Evolutionary conservation across 352 stramenopile species (phyloP).

Genomic region (Pythium folliculosum): DNA sequence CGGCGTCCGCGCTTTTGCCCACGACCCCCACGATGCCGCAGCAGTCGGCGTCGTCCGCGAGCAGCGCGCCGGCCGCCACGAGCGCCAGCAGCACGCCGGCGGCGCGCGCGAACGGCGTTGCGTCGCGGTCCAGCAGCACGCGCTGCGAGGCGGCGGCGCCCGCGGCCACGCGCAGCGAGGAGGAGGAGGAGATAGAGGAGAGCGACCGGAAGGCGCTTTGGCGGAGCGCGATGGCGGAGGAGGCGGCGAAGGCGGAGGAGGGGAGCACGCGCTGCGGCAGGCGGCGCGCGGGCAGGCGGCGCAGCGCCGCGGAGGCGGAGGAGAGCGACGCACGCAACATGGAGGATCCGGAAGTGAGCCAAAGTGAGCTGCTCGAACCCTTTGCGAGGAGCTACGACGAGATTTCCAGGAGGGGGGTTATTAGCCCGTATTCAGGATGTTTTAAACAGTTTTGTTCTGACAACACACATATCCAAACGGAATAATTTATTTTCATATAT

Average conservation of each 20-base stretch:
- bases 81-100: constrained; percentile 27
- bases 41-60: constrained; percentile 38
- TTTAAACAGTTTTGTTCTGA: not conserved
- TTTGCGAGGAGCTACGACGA: not conserved
- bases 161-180: not conserved
- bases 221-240: not conserved
- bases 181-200: not conserved
- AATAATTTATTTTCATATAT: not conserved
- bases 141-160: constrained; percentile 11
- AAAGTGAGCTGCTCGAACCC: not conserved
- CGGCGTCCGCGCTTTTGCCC: constrained; percentile 61
- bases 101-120: constrained; percentile 13
- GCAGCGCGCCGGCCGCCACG: constrained; percentile 23
- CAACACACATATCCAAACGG: not conserved
- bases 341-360: not conserved
- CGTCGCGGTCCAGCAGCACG: constrained; percentile 7
- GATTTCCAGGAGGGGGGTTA: not conserved
- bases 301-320: constrained; percentile 6
- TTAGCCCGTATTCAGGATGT: constrained; percentile 1
- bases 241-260: not conserved
- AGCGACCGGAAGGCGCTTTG: not conserved
- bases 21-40: constrained; percentile 85
- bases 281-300: constrained; percentile 11
- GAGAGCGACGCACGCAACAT: constrained; percentile 19
- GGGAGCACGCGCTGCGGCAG: not conserved